A percentile compares a stretch with the other conserved stretches of the same genome.
These are phyloP conservation scores for Candida glucosophila DNA, from an alignment of 1,139 yeast genomes.

Conservation along the genomic window DNA sequence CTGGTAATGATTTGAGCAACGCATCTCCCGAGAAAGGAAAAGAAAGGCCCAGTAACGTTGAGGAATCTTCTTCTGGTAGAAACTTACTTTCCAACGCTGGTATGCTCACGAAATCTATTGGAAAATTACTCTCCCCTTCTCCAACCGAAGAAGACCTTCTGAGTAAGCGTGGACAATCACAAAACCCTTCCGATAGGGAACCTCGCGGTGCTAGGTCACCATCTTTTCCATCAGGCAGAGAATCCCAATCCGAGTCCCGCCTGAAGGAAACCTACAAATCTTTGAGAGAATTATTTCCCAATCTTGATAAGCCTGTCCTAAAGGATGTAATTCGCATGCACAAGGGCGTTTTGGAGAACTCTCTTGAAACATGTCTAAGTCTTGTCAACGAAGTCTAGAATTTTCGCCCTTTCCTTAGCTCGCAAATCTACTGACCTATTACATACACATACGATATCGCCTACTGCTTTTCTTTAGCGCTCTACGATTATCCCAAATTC, in stretches of 20 bases:
- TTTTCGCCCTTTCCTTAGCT: too few species aligned
- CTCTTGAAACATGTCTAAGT: slow-evolving; percentile 58
- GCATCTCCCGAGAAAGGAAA: slow-evolving; percentile 12
- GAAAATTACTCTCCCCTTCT: slow-evolving; percentile 37
- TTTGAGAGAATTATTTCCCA: slow-evolving; percentile 68
- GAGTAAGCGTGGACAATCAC: too few species aligned
- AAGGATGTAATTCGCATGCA: slow-evolving; percentile 65
- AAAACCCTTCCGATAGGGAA: neutral
- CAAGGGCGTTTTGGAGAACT: slow-evolving; percentile 61
- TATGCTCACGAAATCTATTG: slow-evolving; percentile 40
- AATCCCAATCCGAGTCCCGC: slow-evolving; percentile 2
- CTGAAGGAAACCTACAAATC: slow-evolving; percentile 27
- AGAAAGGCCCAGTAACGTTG: slow-evolving; percentile 5
- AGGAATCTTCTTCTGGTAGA: slow-evolving; percentile 35
- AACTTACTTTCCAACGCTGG: slow-evolving; percentile 47
- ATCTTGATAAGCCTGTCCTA: slow-evolving; percentile 57
- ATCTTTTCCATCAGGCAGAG: neutral
- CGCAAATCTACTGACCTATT: too few species aligned
- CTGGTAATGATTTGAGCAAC: slow-evolving; percentile 9
- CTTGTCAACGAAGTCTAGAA: slow-evolving; percentile 15
- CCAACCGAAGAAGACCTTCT: slow-evolving; percentile 20
- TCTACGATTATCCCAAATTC: too few species aligned
- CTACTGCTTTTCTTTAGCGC: too few species aligned
- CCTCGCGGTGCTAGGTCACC: slow-evolving; percentile 1
- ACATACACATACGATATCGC: too few species aligned